Base-by-base conservation (phyloP, 495 filamentous ascomycete species). In the Cercophora sp. region DNA sequence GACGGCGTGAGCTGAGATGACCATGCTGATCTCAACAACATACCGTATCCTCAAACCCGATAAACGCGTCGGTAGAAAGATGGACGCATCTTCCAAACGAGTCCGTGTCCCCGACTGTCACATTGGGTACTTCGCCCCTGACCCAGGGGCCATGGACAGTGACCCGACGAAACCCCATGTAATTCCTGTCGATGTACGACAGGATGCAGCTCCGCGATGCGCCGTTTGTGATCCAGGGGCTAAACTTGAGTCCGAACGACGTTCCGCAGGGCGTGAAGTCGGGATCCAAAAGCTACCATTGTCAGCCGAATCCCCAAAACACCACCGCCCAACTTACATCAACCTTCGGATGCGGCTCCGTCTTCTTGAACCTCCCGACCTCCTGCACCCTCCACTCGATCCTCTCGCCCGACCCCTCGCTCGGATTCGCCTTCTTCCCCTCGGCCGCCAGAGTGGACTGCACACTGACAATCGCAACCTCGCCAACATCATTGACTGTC, bases 1-100 rank as follows among this genome's bases (percentile, higher is more conserved):
- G 6, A 5, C 6, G 9, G 9, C 5, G 4, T 22, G 15, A 37
- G 5, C 26, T 3, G 15, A 48, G 15, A 13, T 3, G 6, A 20
- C 2, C 8, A 16, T 45, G 20, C 6, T 3, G 3, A 20, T 19
- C 13, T 18, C 10, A 25, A 24, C 11, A 5, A 41, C 70, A 48
- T 58, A 74, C 75, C 6, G 56, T 58, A 34, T 75, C 62, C 50
- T 78, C 75, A 62, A 73, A 78, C 52, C 69, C 68, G 2, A 78
- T 63, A 49, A 77, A 76, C 0, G 69, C 62, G 36, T 78, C 73
- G 5, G 65, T 62, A 2, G 72, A 67, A 15, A 76, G 56, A 55
- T 69, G 61, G 9, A 76, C 47, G 39, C 75, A 78, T 46, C 67
- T 63, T 0, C 71, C 72, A 23, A 60, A 56, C 0, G 49, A 51